Evolutionary conservation across 2,329 filamentous ascomycete genomes (phyloP), one percentile per base, ranked within the genome.

Genomic region (Rosellinia necatrix): DNA sequence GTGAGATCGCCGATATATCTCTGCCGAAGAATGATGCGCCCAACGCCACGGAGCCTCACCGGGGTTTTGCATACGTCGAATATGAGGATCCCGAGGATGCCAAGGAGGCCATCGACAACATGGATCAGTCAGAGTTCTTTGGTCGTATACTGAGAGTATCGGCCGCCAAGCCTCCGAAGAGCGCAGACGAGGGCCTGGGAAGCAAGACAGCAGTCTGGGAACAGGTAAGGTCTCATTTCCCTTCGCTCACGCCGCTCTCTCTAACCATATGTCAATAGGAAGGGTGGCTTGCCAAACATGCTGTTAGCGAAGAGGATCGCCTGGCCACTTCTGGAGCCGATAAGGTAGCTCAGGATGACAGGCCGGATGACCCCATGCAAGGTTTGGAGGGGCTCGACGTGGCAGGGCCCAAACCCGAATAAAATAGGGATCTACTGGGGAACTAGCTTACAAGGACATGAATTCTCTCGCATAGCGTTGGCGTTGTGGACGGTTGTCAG

Each of bases 131-230:
- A 58, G 93, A 97, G 76, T 83, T 99, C 41, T 97, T 93, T 71
- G 96, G 94, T 9, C 85, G 91, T 57, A 88, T 94, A 12, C 88
- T 99, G 72, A 96, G 92, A 72, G 93, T 97, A 48, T 92, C 91
- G 40, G 84, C 89, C 52, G 96, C 96, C 38, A 99, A 96, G 74
- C 86, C 91, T 27, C 91, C 94, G 60, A 97, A 96, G 79, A 91
- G 91, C 66, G 84, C 86, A 46, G 90, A 90, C 49, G 91, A 96
- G 71, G 92, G 92, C 0, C 73, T 99, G 40, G 92, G 93, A 21
- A 96, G 91, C 77, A 96, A 92, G 75, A 96, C 89, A 40, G 96
- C 94, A 25, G 81, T 99, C 43, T 99, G 94, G 96, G 91, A 97
- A 73, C 93, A 97, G 87, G 94, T 96, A 75, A 47, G 83, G 21